Percentiles rank a stretch among this genome's conserved stretches.
phyloP scores from a whole-genome alignment of 768 basidiomycete species.

The Psilocybe tampanensis region DNA sequence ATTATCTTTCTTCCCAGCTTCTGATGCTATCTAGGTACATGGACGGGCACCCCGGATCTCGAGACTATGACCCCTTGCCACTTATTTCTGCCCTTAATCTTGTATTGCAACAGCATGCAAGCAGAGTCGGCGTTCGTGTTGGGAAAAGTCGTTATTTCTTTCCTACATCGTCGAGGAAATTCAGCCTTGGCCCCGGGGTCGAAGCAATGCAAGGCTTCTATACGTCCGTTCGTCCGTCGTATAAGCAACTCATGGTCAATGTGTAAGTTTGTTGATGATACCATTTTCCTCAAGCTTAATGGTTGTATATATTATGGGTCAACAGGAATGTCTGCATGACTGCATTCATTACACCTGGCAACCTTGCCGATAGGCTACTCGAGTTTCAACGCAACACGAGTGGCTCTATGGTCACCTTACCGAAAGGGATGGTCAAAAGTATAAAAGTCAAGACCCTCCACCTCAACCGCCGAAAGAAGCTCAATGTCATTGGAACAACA shows the following conservation, averaged over 20 bases:
- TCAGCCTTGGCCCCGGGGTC: slow-evolving; percentile 33
- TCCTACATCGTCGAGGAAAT: slow-evolving; percentile 27
- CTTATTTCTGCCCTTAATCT: slow-evolving; percentile 62
- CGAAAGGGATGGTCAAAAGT: slow-evolving; percentile 48
- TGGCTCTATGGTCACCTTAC: slow-evolving; percentile 48
- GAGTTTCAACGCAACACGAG: slow-evolving; percentile 45
- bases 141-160: slow-evolving; percentile 64
- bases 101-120: slow-evolving; percentile 51
- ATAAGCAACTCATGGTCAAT: slow-evolving; percentile 55
- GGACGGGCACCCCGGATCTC: slow-evolving; percentile 44
- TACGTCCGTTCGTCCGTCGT: slow-evolving; percentile 49
- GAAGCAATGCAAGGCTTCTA: slow-evolving; percentile 50
- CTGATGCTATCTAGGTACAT: slow-evolving; percentile 45
- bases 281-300: too few species aligned
- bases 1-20: background rate
- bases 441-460: slow-evolving; percentile 61
- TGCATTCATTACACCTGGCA: slow-evolving; percentile 60
- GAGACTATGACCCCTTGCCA: slow-evolving; percentile 50
- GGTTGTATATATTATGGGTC: too few species aligned
- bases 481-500: slow-evolving; percentile 20
- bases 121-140: slow-evolving; percentile 48
- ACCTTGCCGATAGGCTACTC: slow-evolving; percentile 59
- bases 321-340: slow-evolving; percentile 56
- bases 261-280: slow-evolving; percentile 37
- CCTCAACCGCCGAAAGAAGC: slow-evolving; percentile 56